Evolutionary conservation across 257 asterid species (phyloP), one percentile per base, ranked within the genome.

Genomic region (Petunia axillaris): DNA sequence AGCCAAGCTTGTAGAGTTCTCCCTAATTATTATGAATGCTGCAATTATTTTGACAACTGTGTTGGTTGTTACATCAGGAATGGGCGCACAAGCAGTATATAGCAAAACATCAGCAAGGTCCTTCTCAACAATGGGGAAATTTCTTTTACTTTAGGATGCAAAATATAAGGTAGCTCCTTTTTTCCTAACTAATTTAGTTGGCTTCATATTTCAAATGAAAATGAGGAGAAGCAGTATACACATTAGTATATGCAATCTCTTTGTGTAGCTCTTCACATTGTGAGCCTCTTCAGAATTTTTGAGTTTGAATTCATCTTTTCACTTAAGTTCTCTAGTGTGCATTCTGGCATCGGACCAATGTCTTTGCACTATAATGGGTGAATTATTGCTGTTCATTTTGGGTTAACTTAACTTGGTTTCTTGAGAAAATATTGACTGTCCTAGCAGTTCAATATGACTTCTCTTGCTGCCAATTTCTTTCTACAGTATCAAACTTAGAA

Each of bases 61-160:
- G 8, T 35, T 1, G 58, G 6, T 71, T 48, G 35, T 71, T 71
- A 48, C 35, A 50, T 48, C 80, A 95, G 99, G 97, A 87, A 78
- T 93, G 96, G 98, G 99, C 98, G 84, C 98, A 93, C 84, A 90
- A 92, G 75, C 96, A 84, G 85, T 92, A 93, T 90, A 88, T 95
- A 66, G 93, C 94, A 79, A 95, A 95, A 84, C 99, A 95, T 91
- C 97, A 92, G 57, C 99, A 95, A 81, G 99, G 96, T 64, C 97
- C 99, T 87, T 92, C 98, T 83, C 98, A 95, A 86, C 98, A 92
- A 88, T 95, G 99, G 99, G 99, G 99, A 73, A 93, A 92, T 87
- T 95, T 92, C 85, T 88, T 87, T 87, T 95, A 95, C 86, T 95
- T 89, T 50, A 91, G 98, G 88, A 95, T 95, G 99, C 97, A 95